Percentiles rank a stretch among this genome's conserved stretches.
These are phyloP conservation scores for Cystofilobasidium bisporidii DNA, from an alignment of 768 basidiomycete genomes.

Conservation along the genomic window DNA sequence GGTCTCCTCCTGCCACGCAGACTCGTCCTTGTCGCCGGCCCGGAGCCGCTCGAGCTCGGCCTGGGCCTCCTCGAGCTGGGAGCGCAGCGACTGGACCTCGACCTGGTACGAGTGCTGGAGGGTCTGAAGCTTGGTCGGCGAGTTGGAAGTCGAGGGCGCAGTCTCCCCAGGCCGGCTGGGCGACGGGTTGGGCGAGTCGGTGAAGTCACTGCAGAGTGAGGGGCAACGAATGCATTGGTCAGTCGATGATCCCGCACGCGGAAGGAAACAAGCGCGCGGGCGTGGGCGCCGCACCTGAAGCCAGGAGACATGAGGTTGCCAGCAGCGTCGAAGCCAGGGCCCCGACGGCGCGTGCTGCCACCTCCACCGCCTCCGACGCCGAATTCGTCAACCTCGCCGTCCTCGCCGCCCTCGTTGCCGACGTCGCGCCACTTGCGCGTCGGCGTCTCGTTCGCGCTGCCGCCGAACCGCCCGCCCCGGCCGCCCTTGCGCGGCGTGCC, in stretches of 20 bases:
- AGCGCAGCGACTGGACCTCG: constrained; percentile 32
- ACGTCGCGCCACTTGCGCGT: constrained; percentile 18
- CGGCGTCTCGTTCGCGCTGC: constrained; percentile 7
- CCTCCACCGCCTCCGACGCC: constrained; percentile 39
- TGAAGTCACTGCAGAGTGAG: constrained; percentile 34
- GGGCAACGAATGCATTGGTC: too few species aligned
- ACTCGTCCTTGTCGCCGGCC: constrained; percentile 16
- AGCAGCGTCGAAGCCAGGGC: constrained; percentile 39
- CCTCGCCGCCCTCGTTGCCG: constrained; percentile 36
- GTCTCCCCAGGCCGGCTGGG: constrained; percentile 13
- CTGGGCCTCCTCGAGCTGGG: constrained; percentile 34
- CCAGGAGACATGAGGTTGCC: constrained; percentile 36
- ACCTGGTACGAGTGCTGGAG: constrained; percentile 37
- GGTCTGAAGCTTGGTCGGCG: constrained; percentile 30
- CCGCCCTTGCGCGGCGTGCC: constrained; percentile 23
- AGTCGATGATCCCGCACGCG: too few species aligned
- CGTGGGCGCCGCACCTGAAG: constrained; percentile 10
- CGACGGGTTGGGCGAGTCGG: constrained; percentile 36
- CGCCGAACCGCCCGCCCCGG: constrained; percentile 16
- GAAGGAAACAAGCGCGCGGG: not conserved
- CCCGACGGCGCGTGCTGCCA: constrained; percentile 34
- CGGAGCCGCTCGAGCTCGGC: constrained; percentile 35
- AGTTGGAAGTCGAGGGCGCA: not conserved
- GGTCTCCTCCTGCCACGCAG: constrained; percentile 18
- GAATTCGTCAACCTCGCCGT: constrained; percentile 40